Conservation (phyloP, 768 basidiomycete species). For the Kwoniella sp. region DNA sequence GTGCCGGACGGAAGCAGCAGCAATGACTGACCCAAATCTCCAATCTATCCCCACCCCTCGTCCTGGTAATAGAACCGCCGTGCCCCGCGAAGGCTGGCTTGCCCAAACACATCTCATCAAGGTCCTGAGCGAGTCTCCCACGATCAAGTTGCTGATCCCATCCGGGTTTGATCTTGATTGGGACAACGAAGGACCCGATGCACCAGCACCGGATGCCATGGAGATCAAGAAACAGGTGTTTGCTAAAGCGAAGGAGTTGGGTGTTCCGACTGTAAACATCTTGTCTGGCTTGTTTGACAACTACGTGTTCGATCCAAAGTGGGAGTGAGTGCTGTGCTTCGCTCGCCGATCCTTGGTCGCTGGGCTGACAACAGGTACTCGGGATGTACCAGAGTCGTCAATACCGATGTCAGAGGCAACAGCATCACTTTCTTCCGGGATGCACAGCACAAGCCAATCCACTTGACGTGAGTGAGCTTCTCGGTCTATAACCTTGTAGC, state of each 20-base stretch:
- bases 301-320: slow-evolving; percentile 6
- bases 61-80: background rate
- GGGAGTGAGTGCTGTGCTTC: slow-evolving; percentile 17
- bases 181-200: slow-evolving; percentile 12
- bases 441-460: slow-evolving; percentile 1
- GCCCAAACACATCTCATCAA: background rate
- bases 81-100: background rate
- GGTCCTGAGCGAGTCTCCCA: background rate
- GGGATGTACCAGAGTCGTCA: slow-evolving; percentile 6
- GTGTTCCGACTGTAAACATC: slow-evolving; percentile 14
- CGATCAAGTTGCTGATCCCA: slow-evolving; percentile 18
- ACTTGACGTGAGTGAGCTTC: slow-evolving; percentile 19
- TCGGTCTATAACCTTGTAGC: background rate
- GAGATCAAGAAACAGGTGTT: slow-evolving; percentile 8
- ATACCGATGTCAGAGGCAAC: slow-evolving; percentile 24
- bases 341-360: background rate
- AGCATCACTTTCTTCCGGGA: slow-evolving; percentile 15
- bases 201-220: slow-evolving; percentile 1
- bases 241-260: background rate
- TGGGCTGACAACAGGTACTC: background rate
- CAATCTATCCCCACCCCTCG: too few relatives aligned
- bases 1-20: too few relatives aligned
- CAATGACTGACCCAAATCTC: too few relatives aligned
- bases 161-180: slow-evolving; percentile 24
- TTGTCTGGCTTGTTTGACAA: slow-evolving; percentile 11